Evolutionary conservation across 495 filamentous ascomycete genomes (phyloP).

Genomic region (Annulohypoxylon nitens): DNA sequence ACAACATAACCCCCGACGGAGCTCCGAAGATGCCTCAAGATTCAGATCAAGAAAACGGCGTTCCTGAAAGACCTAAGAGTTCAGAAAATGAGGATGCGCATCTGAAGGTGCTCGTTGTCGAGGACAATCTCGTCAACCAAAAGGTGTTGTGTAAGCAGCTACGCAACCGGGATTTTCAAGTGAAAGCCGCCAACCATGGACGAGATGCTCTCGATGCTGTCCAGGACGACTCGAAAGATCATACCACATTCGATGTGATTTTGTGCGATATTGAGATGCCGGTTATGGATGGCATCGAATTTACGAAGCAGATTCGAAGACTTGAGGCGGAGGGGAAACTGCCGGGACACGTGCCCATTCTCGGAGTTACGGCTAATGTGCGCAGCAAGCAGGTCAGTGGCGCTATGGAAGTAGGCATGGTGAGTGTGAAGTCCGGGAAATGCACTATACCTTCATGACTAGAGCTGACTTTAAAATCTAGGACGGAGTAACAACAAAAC

Average conservation of each 20-base stretch:
- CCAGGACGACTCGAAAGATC: constrained; percentile 42
- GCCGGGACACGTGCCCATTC: constrained; percentile 72
- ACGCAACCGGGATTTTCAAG: constrained; percentile 70
- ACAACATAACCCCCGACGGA: constrained; percentile 48
- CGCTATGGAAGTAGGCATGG: constrained; percentile 78
- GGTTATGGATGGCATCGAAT: constrained; percentile 81
- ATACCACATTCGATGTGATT: constrained; percentile 65
- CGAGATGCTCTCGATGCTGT: constrained; percentile 74
- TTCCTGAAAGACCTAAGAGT: neutral
- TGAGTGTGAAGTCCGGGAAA: constrained; percentile 37
- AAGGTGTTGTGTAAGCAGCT: constrained; percentile 75
- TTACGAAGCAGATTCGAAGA: constrained; percentile 74
- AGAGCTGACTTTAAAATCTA: constrained; percentile 40
- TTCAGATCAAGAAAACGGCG: constrained; percentile 7
- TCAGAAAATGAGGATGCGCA: constrained; percentile 20
- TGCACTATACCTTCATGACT: neutral
- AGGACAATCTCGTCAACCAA: constrained; percentile 85
- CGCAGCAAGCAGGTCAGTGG: constrained; percentile 74
- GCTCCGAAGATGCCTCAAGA: constrained; percentile 17
- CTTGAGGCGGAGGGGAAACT: constrained; percentile 65
- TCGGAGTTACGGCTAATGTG: constrained; percentile 84
- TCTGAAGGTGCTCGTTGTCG: constrained; percentile 72
- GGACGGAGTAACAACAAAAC: constrained; percentile 80
- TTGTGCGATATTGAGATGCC: constrained; percentile 92
- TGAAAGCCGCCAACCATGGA: constrained; percentile 80